Percentiles rank a stretch among this genome's conserved stretches.
Conservation (phyloP, 177 flowering plant genomes). For the Vitis hybrid region DNA sequence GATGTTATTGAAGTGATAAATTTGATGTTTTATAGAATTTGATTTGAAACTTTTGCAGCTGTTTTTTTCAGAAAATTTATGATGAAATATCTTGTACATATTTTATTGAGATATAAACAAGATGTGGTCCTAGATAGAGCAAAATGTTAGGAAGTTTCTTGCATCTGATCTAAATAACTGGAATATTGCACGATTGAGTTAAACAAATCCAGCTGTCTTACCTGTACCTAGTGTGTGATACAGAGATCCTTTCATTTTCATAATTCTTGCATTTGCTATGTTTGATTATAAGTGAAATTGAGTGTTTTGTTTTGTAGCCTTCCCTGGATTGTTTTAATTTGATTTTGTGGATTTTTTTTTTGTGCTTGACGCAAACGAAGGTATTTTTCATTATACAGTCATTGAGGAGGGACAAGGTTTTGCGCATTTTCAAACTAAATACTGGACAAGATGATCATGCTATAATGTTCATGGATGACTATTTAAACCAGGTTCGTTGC, state of each 20-base stretch:
- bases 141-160: too few relatives aligned
- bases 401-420: constrained; percentile 58
- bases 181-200: too few relatives aligned
- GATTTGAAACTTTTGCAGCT: too few relatives aligned
- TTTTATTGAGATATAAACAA: too few relatives aligned
- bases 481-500: constrained; percentile 67
- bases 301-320: not conserved
- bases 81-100: too few relatives aligned
- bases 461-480: constrained; percentile 86
- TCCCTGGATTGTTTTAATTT: too few relatives aligned
- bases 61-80: too few relatives aligned
- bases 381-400: constrained; percentile 43
- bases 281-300: not conserved
- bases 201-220: not conserved
- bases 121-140: too few relatives aligned
- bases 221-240: not conserved
- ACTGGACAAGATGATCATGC: constrained; percentile 99
- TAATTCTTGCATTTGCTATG: not conserved
- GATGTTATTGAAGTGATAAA: too few relatives aligned
- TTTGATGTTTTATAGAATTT: too few relatives aligned
- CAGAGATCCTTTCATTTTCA: not conserved
- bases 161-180: too few relatives aligned
- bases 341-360: not conserved
- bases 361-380: not conserved
- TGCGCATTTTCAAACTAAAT: constrained; percentile 81